phyloP scores from a whole-genome alignment of 306 rosid genomes.

The Rosa persica region DNA sequence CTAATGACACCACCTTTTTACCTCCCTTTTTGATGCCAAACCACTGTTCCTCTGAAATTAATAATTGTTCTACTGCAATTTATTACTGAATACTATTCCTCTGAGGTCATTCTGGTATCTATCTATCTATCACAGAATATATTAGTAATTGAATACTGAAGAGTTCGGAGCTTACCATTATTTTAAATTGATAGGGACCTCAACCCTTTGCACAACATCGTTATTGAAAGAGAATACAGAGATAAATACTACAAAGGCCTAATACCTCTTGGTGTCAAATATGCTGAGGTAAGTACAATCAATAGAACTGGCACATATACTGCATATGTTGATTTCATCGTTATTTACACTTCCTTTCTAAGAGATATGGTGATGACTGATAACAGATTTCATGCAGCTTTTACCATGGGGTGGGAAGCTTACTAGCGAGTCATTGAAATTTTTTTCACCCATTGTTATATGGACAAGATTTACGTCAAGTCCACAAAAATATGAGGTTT shows the following conservation, averaged over 20 bases:
- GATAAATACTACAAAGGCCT: slow-evolving; percentile 76
- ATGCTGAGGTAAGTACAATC: slow-evolving; percentile 59
- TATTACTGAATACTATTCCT: background rate
- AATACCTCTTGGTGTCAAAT: slow-evolving; percentile 72
- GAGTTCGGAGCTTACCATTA: slow-evolving; percentile 13
- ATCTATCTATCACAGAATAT: background rate
- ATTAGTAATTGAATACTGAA: background rate
- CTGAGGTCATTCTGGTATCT: background rate
- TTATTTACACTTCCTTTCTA: slow-evolving; percentile 29
- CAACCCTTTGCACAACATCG: slow-evolving; percentile 84
- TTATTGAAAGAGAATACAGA: slow-evolving; percentile 52
- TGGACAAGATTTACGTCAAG: slow-evolving; percentile 85
- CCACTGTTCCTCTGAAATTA: too few species aligned
- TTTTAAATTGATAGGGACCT: slow-evolving; percentile 63
- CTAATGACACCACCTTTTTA: background rate
- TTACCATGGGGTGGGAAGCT: slow-evolving; percentile 99
- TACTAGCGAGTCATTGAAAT: slow-evolving; percentile 71
- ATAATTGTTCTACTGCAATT: background rate
- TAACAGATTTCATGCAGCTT: slow-evolving; percentile 80
- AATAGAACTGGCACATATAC: background rate
- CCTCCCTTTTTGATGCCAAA: background rate
- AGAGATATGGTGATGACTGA: slow-evolving; percentile 44
- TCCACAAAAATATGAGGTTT: slow-evolving; percentile 46
- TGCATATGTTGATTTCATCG: background rate
- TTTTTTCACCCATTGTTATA: slow-evolving; percentile 92